Evolutionary conservation across 345 rosid genomes (phyloP).

Genomic region (Populus nigra): DNA sequence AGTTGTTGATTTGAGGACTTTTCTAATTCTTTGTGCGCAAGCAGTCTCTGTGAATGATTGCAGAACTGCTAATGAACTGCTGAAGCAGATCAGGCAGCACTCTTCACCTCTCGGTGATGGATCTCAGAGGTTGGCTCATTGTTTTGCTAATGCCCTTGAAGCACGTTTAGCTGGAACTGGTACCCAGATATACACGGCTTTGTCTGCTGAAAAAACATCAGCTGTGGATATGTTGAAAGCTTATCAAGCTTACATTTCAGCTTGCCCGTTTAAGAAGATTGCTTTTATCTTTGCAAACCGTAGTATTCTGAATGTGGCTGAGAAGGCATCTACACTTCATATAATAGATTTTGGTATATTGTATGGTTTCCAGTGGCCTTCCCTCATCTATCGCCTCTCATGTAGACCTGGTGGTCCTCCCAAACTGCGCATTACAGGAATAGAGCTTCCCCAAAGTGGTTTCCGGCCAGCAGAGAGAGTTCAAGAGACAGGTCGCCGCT

Average conservation of each 20-base stretch:
- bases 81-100: constrained; percentile 76
- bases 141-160: constrained; percentile 78
- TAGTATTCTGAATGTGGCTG: constrained; percentile 11
- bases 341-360: constrained; percentile 27
- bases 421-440: constrained; percentile 36
- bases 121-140: constrained; percentile 82
- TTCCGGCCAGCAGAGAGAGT: constrained; percentile 31
- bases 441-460: constrained; percentile 38
- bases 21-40: constrained; percentile 76
- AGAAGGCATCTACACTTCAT: constrained; percentile 27
- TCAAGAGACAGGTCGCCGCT: constrained; percentile 31
- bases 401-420: constrained; percentile 28
- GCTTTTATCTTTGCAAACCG: constrained; percentile 26
- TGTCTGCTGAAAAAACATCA: constrained; percentile 13
- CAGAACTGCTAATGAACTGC: constrained; percentile 55
- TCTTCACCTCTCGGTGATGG: constrained; percentile 93
- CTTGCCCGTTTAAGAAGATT: constrained; percentile 32
- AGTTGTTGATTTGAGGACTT: constrained; percentile 81
- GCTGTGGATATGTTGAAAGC: constrained; percentile 34
- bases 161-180: constrained; percentile 58
- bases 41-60: constrained; percentile 75
- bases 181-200: constrained; percentile 18
- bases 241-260: constrained; percentile 22
- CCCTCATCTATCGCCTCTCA: constrained; percentile 29
- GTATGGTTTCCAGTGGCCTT: constrained; percentile 42